Percentiles rank a stretch among this genome's conserved stretches.
Evolutionary conservation across 495 filamentous ascomycete species (phyloP).

Genomic region (Penicillium canescens): DNA sequence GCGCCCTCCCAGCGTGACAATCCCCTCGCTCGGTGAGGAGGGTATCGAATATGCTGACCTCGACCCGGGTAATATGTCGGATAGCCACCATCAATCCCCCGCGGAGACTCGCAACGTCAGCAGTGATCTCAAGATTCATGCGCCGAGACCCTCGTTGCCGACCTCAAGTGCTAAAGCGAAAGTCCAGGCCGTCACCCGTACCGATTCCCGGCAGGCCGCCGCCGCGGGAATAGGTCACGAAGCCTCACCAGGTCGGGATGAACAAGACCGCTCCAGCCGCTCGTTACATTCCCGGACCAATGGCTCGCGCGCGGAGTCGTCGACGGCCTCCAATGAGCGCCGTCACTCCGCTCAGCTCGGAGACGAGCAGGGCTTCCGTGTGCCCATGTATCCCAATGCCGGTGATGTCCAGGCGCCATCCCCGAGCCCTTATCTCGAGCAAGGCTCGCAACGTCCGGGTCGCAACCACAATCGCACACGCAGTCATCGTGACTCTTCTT

Average conservation of each 20-base stretch:
- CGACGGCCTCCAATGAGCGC: constrained; percentile 50
- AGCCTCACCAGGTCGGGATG: constrained; percentile 52
- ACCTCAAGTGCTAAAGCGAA: constrained; percentile 74
- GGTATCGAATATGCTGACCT: constrained; percentile 81
- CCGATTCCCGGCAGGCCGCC: constrained; percentile 81
- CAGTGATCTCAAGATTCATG: constrained; percentile 81
- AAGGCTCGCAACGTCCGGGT: constrained; percentile 55
- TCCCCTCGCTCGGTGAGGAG: constrained; percentile 86
- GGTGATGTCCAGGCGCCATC: constrained; percentile 97
- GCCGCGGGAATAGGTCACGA: constrained; percentile 77
- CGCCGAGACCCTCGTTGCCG: constrained; percentile 85
- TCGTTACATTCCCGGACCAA: constrained; percentile 44
- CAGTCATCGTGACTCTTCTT: constrained; percentile 58
- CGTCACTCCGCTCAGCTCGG: constrained; percentile 52
- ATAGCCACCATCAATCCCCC: constrained; percentile 44
- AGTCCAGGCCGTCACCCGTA: constrained; percentile 80
- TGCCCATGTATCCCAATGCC: constrained; percentile 92
- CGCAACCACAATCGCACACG: constrained; percentile 68
- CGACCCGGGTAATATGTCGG: constrained; percentile 37
- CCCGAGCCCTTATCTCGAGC: constrained; percentile 62
- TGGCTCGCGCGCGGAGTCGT: constrained; percentile 55
- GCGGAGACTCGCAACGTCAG: constrained; percentile 75
- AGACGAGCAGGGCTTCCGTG: constrained; percentile 84
- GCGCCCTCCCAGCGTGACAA: constrained; percentile 73
- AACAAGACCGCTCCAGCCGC: constrained; percentile 59